phyloP scores from a whole-genome alignment of 2,329 filamentous ascomycete species.

The Penicillium crustosum region DNA sequence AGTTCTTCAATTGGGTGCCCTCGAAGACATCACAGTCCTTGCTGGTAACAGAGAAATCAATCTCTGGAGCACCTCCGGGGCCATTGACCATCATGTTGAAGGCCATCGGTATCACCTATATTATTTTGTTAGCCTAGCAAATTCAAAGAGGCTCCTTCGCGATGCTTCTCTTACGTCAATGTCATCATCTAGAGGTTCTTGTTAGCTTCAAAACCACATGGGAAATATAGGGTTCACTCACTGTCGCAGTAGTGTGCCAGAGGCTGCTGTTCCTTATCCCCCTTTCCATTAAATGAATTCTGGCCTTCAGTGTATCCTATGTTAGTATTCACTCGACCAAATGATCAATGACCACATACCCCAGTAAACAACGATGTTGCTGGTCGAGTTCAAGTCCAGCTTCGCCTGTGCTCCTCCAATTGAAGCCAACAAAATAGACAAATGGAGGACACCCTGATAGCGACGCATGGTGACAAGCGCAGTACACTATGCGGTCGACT shows the following conservation, averaged over 20 bases:
- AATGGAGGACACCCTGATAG: constrained; percentile 24
- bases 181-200: constrained; percentile 21
- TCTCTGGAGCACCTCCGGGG: constrained; percentile 49
- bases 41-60: constrained; percentile 67
- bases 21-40: constrained; percentile 60
- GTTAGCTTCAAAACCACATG: constrained; percentile 13
- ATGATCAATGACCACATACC: constrained; percentile 33
- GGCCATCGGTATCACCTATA: constrained; percentile 61
- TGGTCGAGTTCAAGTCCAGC: constrained; percentile 47
- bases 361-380: constrained; percentile 68
- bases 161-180: constrained; percentile 18
- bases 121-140: constrained; percentile 9
- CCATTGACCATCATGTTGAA: constrained; percentile 61
- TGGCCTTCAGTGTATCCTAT: constrained; percentile 46
- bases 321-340: background rate
- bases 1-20: constrained; percentile 60
- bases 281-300: constrained; percentile 57
- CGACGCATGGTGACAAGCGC: constrained; percentile 21
- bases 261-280: constrained; percentile 53
- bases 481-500: background rate
- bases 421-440: constrained; percentile 31
- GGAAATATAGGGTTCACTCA: constrained; percentile 35
- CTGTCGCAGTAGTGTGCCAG: constrained; percentile 61
- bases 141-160: fast-evolving
- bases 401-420: constrained; percentile 39